Conservation (phyloP, 768 basidiomycete species). For the Panellus pusillus region DNA sequence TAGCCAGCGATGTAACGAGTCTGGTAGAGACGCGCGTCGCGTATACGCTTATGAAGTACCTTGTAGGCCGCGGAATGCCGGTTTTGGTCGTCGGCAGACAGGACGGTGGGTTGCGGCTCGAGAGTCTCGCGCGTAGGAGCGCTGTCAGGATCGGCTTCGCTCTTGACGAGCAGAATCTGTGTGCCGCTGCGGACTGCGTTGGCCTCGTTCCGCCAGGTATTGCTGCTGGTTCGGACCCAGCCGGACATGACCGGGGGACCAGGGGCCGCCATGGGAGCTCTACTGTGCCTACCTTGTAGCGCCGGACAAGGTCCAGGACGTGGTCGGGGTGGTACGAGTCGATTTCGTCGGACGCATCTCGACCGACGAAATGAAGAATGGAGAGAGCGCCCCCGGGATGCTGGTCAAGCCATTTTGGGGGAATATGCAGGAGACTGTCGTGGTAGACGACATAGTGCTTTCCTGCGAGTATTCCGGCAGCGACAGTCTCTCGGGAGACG, state of each 20-base stretch:
- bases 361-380: conserved; percentile 91
- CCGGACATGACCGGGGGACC: conserved; percentile 86
- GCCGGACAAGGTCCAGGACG: conserved; percentile 53
- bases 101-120: conserved; percentile 48
- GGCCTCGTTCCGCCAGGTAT: conserved; percentile 69
- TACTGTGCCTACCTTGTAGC: conserved; percentile 72
- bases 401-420: conserved; percentile 72
- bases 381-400: conserved; percentile 92
- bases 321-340: conserved; percentile 81
- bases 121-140: conserved; percentile 49
- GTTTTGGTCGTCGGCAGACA: conserved; percentile 60
- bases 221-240: conserved; percentile 63
- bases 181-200: conserved; percentile 36
- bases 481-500: conserved; percentile 48
- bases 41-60: conserved; percentile 70
- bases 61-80: conserved; percentile 79
- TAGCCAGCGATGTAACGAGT: conserved; percentile 86
- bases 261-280: conserved; percentile 75
- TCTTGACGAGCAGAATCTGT: conserved; percentile 64
- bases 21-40: conserved; percentile 79
- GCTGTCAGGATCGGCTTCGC: conserved; percentile 22
- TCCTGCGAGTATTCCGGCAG: conserved; percentile 70
- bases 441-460: conserved; percentile 75
- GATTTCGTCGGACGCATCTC: conserved; percentile 94
- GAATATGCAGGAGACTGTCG: conserved; percentile 62